A percentile compares a stretch with the other conserved stretches of the same genome.
phyloP scores from a whole-genome alignment of 2,329 filamentous ascomycete genomes.

The Fusarium coicis region DNA sequence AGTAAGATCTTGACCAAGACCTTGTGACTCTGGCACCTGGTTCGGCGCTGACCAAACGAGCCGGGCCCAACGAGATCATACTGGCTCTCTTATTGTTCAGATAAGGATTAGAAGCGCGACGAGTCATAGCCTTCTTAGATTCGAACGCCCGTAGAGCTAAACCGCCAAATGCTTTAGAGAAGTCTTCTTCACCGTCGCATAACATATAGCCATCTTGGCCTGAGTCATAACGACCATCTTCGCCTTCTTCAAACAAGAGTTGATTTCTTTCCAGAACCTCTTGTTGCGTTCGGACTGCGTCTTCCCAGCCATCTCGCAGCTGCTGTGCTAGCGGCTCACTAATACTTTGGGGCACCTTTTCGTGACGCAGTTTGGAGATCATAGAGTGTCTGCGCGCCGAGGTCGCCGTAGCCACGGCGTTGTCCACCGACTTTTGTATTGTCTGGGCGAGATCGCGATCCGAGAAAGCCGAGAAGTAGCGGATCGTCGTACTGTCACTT shows the following conservation, averaged over 20 bases:
- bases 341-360: slow-evolving; percentile 44
- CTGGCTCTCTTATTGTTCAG: slow-evolving; percentile 40
- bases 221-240: slow-evolving; percentile 38
- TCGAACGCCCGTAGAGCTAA: slow-evolving; percentile 49
- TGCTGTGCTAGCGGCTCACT: slow-evolving; percentile 51
- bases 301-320: slow-evolving; percentile 54
- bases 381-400: slow-evolving; percentile 49
- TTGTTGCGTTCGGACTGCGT: slow-evolving; percentile 47
- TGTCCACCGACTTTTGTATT: slow-evolving; percentile 50
- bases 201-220: slow-evolving; percentile 21
- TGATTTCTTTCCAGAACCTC: slow-evolving; percentile 52
- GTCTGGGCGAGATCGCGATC: slow-evolving; percentile 50
- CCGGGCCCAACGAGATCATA: slow-evolving; percentile 35
- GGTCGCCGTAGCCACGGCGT: slow-evolving; percentile 41
- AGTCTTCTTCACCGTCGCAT: slow-evolving; percentile 42
- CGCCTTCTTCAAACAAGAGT: slow-evolving; percentile 43
- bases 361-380: slow-evolving; percentile 49
- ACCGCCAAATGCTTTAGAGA: slow-evolving; percentile 51
- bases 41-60: slow-evolving; percentile 36
- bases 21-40: slow-evolving; percentile 29
- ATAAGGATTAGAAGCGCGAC: slow-evolving; percentile 30
- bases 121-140: slow-evolving; percentile 39
- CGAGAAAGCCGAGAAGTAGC: slow-evolving; percentile 57
- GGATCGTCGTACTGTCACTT: slow-evolving; percentile 55
- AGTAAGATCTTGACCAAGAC: slow-evolving; percentile 44